These are phyloP conservation scores for Chrysoporthe cubensis DNA, from an alignment of 2,329 filamentous ascomycete genomes.

Conservation along the genomic window DNA sequence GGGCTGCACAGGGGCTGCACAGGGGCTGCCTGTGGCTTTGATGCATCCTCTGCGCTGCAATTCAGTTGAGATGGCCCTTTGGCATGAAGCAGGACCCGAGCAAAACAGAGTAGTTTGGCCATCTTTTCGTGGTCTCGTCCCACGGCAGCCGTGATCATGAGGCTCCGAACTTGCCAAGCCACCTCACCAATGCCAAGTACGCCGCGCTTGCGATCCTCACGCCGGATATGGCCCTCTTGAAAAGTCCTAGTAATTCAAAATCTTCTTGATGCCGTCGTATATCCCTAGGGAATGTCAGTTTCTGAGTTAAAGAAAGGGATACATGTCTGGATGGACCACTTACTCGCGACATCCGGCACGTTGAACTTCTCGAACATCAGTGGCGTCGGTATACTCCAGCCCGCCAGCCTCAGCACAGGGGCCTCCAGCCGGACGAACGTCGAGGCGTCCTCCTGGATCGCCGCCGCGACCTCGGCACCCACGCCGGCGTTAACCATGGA, in stretches of 20 bases:
- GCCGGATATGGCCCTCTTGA: background rate
- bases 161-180: background rate
- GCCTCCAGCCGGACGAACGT: slow-evolving; percentile 85
- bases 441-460: slow-evolving; percentile 75
- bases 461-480: slow-evolving; percentile 86
- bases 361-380: slow-evolving; percentile 80
- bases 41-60: background rate
- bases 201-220: too few species aligned
- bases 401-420: slow-evolving; percentile 81
- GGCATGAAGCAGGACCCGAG: background rate
- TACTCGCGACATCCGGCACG: slow-evolving; percentile 84
- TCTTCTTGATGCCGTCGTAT: slow-evolving; percentile 71
- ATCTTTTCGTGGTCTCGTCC: background rate
- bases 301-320: background rate
- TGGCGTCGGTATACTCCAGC: slow-evolving; percentile 86
- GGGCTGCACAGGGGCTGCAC: too few species aligned
- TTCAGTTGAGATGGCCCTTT: too few species aligned
- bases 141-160: background rate
- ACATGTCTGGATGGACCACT: slow-evolving; percentile 47
- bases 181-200: background rate
- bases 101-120: background rate
- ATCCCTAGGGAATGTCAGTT: slow-evolving; percentile 56
- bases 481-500: slow-evolving; percentile 89
- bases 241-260: slow-evolving; percentile 61
- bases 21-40: too few species aligned